Base-by-base conservation (phyloP, 139 green algal genomes). In the Chlamydomonas asymmetrica region DNA sequence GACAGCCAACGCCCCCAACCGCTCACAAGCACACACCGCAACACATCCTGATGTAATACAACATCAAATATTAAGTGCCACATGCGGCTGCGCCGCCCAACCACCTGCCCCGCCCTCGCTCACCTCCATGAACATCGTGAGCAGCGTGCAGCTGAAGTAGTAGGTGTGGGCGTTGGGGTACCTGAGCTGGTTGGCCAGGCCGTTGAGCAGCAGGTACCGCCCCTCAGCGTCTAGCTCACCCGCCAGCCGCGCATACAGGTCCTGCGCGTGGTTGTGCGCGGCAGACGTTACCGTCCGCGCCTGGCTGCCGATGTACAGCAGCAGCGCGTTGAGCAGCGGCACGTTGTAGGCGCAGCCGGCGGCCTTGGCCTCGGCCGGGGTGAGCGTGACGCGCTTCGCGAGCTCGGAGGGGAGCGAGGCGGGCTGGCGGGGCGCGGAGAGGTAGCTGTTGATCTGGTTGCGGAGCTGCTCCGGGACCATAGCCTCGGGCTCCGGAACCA, bases 151-250 rank as follows among this genome's bases (percentile, higher is more conserved):
- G 40, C 86, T 96, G 88, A 98, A 99, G 88, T 97, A 98, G 87
- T 98, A 92, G n/a, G 97, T 99, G 92, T 99, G 96, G 48, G 70
- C 59, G 90, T 98, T 98, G 74, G 97, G 97, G 89, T 97, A 99
- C 60, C 97, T 88, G 88, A 99, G 95, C 87, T 99, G 97, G 88
- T 99, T 99, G 66, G 97, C 94, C 13, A 98, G 84, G 2, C 90
- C 94, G 86, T 99, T 99, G 37, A 99, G 82, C 72, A 99, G 85
- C 71, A 98, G 85, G 91, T 99, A 97, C 41, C 96, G 90, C 0
- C 92, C 95, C 87, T 99, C 91, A 29, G 87, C 61, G 54, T 99
- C 95, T 72, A 98, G 74, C 72, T 97, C 93, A 2, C 68, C 41
- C 5, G 70, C 79, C 60, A 89, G 73, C 35, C 74, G 60, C 40